Conservation (phyloP, 306 rosid genomes). For the Glycyrrhiza uralensis region DNA sequence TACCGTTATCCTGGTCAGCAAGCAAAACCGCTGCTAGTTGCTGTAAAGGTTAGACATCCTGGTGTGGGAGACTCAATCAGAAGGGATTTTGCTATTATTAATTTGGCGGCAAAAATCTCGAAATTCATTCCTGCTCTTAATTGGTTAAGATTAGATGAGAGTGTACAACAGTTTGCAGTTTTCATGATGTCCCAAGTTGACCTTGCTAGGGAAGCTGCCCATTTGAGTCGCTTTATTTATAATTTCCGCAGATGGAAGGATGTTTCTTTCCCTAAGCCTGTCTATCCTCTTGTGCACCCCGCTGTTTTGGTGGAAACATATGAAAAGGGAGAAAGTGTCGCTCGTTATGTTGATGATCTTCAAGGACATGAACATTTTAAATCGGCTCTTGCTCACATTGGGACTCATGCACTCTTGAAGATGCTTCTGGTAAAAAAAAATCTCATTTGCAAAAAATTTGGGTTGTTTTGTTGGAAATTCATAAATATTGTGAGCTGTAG, state of each 20-base stretch:
- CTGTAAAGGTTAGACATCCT: conserved; percentile 97
- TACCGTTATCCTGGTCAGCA: conserved; percentile 87
- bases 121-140: conserved; percentile 73
- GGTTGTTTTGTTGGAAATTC: conserved; percentile 13
- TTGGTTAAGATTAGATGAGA: conserved; percentile 98
- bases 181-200: conserved; percentile 99
- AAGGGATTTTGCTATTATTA: conserved; percentile 88
- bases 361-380: conserved; percentile 77
- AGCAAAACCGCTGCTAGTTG: conserved; percentile 70
- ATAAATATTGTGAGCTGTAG: not conserved
- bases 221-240: conserved; percentile 90
- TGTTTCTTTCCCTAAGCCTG: conserved; percentile 97
- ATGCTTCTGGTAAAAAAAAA: conserved; percentile 86
- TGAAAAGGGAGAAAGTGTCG: conserved; percentile 91
- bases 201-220: conserved; percentile 99
- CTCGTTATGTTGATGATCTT: conserved; percentile 81
- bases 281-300: conserved; percentile 96
- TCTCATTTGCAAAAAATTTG: not conserved
- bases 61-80: conserved; percentile 97
- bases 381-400: conserved; percentile 92
- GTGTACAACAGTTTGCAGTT: conserved; percentile 99
- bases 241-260: conserved; percentile 94
- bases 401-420: conserved; percentile 96
- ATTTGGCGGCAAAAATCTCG: conserved; percentile 69
- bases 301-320: conserved; percentile 96